Base-by-base conservation (phyloP, 208 protist genomes). In the Jaenimonas drosophilae region DNA sequence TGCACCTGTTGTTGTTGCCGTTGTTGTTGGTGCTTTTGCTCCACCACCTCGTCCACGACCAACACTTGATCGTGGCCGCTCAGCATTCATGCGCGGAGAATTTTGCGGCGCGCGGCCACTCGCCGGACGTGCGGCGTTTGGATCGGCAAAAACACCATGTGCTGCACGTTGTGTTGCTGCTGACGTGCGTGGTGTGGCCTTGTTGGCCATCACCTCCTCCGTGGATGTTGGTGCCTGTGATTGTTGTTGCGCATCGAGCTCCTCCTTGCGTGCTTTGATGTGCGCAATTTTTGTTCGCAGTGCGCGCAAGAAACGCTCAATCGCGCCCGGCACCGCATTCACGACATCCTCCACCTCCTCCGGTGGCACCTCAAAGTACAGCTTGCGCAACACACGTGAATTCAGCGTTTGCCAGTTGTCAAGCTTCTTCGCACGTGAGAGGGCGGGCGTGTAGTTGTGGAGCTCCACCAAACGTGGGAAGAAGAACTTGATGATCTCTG, bases 401-500 rank as follows among this genome's bases (percentile, higher is more conserved):
- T 98, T 96, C 11, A 99, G 75, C 1, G 95, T 97, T 23, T 89
- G 40, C 97, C 97, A 99, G 70, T 99, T 99, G 52, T 96, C 93
- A 4, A 83, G 33, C 71, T 99, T 99, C 47, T 96, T 84, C 26
- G 49, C 43, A 4, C 64, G 60, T 0, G 76, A 79, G 70, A 93
- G 93, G 5, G 95, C 81, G 0, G 92, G 73, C 1, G 64, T 71
- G 63, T 98, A 99, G 80, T 99, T 99, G 91, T 99, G 96, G 27
- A 99, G 53, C n/a, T 99, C 95, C 1, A 99, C 96, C 3, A 98
- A 54, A 42, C 88, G 88, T 5, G 96, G 96, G 42, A 97, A 97
- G 57, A 97, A 99, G 70, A 96, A 94, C 42, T 95, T 78, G 11
- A 98, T 64, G 4, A 98, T 82, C 50, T 99, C 96, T 0, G 97